phyloP scores from a whole-genome alignment of 2,329 filamentous ascomycete species.

The Fusarium torulosum region DNA sequence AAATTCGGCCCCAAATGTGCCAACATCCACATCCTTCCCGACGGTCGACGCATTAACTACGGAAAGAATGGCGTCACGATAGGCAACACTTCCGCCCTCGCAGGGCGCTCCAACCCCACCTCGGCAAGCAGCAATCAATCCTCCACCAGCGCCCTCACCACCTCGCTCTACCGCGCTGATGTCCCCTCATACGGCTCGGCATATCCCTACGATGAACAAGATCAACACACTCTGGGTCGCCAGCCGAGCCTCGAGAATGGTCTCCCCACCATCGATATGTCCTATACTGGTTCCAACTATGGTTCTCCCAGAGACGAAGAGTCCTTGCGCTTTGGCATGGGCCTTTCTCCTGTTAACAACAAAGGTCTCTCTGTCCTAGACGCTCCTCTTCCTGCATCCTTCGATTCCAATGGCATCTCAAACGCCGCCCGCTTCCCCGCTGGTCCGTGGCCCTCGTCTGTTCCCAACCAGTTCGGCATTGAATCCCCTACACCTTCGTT shows the following conservation, averaged over 20 bases:
- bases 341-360: constrained; percentile 80
- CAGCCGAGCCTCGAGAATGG: constrained; percentile 68
- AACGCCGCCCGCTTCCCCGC: constrained; percentile 83
- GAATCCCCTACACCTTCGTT: constrained; percentile 86
- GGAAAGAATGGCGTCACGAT: constrained; percentile 76
- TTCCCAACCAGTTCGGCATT: constrained; percentile 90
- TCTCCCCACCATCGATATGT: constrained; percentile 70
- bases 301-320: constrained; percentile 85
- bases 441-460: constrained; percentile 90
- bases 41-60: constrained; percentile 91
- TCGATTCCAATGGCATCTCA: constrained; percentile 95
- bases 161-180: constrained; percentile 61
- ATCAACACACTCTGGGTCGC: constrained; percentile 60
- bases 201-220: constrained; percentile 58
- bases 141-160: constrained; percentile 76
- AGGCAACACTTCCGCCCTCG: constrained; percentile 70
- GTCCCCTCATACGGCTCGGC: constrained; percentile 54
- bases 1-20: constrained; percentile 99
- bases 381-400: constrained; percentile 91
- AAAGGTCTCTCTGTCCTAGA: constrained; percentile 89
- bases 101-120: constrained; percentile 70
- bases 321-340: constrained; percentile 71
- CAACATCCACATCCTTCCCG: constrained; percentile 93
- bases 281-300: constrained; percentile 72
- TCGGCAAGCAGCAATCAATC: constrained; percentile 65